Conservation (phyloP, 1,284 basidiomycete genomes). For the Mycena sp. region DNA sequence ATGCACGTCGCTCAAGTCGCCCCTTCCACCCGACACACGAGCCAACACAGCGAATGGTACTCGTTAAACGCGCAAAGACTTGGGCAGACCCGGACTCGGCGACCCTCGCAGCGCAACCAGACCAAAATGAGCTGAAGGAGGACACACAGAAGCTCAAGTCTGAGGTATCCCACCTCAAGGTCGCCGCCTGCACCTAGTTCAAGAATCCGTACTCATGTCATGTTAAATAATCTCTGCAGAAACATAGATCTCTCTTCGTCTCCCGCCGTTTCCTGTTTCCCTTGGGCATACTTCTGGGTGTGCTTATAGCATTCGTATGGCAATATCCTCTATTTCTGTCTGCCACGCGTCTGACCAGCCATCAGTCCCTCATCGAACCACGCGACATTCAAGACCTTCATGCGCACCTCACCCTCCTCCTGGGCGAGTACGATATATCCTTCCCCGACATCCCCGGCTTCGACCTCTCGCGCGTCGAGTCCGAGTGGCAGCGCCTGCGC, state of each 20-base stretch:
- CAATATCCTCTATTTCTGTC: not conserved
- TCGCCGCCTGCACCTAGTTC: not conserved
- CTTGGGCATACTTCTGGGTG: slow-evolving; percentile 46
- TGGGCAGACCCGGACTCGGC: slow-evolving; percentile 36
- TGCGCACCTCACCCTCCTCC: slow-evolving; percentile 57
- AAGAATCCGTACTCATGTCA: not conserved
- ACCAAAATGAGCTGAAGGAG: slow-evolving; percentile 11
- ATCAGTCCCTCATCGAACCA: slow-evolving; percentile 70
- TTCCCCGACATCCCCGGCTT: slow-evolving; percentile 66
- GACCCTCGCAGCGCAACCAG: not conserved
- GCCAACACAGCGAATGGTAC: too few species aligned
- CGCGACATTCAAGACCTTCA: slow-evolving; percentile 68
- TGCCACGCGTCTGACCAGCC: not conserved
- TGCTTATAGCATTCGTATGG: slow-evolving; percentile 13
- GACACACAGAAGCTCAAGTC: slow-evolving; percentile 22
- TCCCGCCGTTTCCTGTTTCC: slow-evolving; percentile 50
- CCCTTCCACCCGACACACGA: too few species aligned
- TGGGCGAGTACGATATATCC: slow-evolving; percentile 68
- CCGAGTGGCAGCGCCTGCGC: slow-evolving; percentile 73
- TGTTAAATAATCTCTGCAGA: slow-evolving; percentile 5
- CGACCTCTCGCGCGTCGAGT: slow-evolving; percentile 70
- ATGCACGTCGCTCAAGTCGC: too few species aligned
- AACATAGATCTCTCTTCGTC: slow-evolving; percentile 31
- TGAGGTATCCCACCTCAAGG: slow-evolving; percentile 28
- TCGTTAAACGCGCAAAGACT: slow-evolving; percentile 38